Base-by-base conservation (phyloP, 1,284 basidiomycete species). In the Afroboletus lepidellus region DNA sequence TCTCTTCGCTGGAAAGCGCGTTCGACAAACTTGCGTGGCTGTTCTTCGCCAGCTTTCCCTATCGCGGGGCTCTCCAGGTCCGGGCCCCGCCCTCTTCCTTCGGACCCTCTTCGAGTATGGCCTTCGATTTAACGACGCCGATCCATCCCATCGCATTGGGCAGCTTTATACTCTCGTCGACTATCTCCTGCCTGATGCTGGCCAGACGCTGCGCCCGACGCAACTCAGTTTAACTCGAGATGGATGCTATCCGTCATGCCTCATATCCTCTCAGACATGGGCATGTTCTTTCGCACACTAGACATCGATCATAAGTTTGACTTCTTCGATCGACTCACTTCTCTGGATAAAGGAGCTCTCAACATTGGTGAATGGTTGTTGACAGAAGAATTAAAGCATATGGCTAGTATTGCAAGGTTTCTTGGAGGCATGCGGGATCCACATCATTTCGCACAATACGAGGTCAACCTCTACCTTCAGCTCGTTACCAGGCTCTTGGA, bases 341-440 rank as follows among this genome's bases (percentile, higher is more conserved):
- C 68, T 20, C 64, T 90, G 13, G 88, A 91, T 57, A 67, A 74
- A 4, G 83, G 47, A 5, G 65, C 74, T 12, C 70, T 81, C 7
- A 82, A 81, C 1, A 63, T 89, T 4, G 85, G 81, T n/a, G 84
- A 87, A 54, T 91, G 85, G 85, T 59, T 91, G 23, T 59, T 91
- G 8, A 61, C 71, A 21, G 79, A 84, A 57, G 85, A 88, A 57
- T 58, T 85, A 50, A 81, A 79, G 60, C 63, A 69, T 23, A 67
- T 70, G 27, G 63, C 79, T 15, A 60, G 62, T n/a, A 60, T 70
- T 5, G 62, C 80, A 9, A 63, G 71, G 41, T 56, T 60, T n/a
- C 60, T 84, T 36, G 64, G 67, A 21, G 62, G 63, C 27, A 58
- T 62, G 79, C 57, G 63, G 23, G 58, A 64, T 4, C 65, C 66